Evolutionary conservation across 192 early-diverging fungal genomes (phyloP), one percentile per base, ranked within the genome.

Genomic region (Coemansia sp.): DNA sequence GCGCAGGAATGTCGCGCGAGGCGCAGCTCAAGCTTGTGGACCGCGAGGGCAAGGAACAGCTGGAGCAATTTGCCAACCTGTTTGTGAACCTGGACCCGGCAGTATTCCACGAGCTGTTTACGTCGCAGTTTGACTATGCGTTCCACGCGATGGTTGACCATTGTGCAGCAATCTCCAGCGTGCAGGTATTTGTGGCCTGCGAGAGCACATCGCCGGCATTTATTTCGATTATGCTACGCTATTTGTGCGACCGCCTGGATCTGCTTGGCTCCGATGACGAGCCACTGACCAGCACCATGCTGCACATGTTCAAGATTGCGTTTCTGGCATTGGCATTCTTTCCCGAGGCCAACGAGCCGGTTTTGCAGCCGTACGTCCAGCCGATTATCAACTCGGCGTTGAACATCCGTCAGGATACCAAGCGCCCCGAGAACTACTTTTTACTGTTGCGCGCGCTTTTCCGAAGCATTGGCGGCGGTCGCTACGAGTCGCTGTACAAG

Each of bases 51-150:
- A 97, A 97, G 60, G 94, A 99, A 53, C 84, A 90, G 25, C 75
- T 93, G 26, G 94, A 97, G 45, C 82, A 83, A 31, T 96, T 99
- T 83, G 84, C 90, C 2, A 83, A 85, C 15, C 83, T 89, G 5
- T 96, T 96, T 62, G 84, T 86, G 8, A 67, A 77, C 27, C 62
- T 96, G 11, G 92, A 97, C 51, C 88, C 92, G 4, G 83, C 90
- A 4, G 82, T 92, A 2, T 97, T 95, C 67, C 94, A 98, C 62
- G 95, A 98, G 65, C 86, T 96, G n/a, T 92, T 96, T 55, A 78
- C 88, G 5, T 87, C 89, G 9, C 89, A 97, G 62, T 86, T 97
- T 46, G 85, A 82, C 8, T 89, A 80, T 50, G 81, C 95, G 5
- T 93, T 96, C 60, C 85, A 93, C 5, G 81, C 87, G 19, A 91